Evolutionary conservation across 2,329 filamentous ascomycete species (phyloP), one percentile per base, ranked within the genome.

Genomic region (Neonectria ditissima): DNA sequence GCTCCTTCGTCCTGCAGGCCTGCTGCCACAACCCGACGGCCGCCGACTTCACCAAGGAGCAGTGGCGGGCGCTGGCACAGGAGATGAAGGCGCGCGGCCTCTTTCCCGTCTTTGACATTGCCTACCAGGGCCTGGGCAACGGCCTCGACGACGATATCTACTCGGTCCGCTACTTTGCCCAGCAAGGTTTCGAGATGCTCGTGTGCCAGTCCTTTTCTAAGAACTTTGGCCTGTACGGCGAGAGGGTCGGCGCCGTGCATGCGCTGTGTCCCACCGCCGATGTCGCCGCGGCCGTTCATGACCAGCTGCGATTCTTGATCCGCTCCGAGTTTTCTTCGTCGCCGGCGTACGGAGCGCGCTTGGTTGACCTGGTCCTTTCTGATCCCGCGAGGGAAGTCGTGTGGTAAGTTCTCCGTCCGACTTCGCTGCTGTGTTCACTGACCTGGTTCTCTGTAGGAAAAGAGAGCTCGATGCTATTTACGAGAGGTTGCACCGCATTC

Each of bases 21-120:
- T 79, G 77, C 64, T 78, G 76, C 55, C 77, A 80, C 56, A 80
- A 80, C 56, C 78, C 78, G 2, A 78, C 77, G 0, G 78, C 75
- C 8, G 69, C 72, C 4, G 78, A 80, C 54, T 65, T 76, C 4
- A 75, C 70, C 11, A 61, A 60, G 8, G 59, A 69, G 28, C 76
- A 80, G 64, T 80, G 78, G 77, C 50, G 65, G 1, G 60, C 59
- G 7, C 65, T 80, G 3, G 74, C 71, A 1, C 43, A 52, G 13
- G 59, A 60, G 30, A 30, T 69, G 18, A 58, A 65, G 11, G 26
- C 54, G 4, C 50, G 60, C 7, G 24, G 45, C 0, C 73, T 74
- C 16, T 71, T 80, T 34, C 75, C 78, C 0, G 68, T 78, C 32
- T 74, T 80, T 43, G 78, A 80, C 59, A 73, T 77, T 14, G 78